Evolutionary conservation across 2,329 filamentous ascomycete species (phyloP).

Genomic region (Fusarium piperis): DNA sequence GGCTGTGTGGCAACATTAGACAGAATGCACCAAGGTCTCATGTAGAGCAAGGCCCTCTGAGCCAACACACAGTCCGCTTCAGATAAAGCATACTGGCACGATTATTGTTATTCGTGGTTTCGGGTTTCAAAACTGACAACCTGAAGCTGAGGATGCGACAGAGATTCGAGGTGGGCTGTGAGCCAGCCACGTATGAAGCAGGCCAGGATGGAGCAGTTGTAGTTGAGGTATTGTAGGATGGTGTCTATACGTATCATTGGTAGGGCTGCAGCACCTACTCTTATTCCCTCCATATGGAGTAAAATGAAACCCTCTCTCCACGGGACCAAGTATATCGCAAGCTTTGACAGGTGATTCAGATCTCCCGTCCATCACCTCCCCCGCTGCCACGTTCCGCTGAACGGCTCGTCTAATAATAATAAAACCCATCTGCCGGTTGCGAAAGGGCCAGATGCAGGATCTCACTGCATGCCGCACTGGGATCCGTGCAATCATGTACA

Average conservation of each 20-base stretch:
- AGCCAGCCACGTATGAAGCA: neutral
- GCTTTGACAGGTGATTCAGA: neutral
- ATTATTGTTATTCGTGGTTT: neutral
- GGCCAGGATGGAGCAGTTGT: neutral
- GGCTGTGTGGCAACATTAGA: neutral
- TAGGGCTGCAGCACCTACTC: neutral
- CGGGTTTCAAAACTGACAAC: neutral
- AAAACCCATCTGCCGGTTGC: neutral
- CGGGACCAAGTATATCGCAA: neutral
- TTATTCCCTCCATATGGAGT: neutral
- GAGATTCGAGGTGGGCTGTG: neutral
- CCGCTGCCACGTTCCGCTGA: neutral
- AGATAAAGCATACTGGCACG: neutral
- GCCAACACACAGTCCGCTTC: neutral
- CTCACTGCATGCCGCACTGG: conserved; percentile 12
- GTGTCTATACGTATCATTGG: neutral
- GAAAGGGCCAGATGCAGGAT: conserved; percentile 2
- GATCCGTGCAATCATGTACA: conserved; percentile 24
- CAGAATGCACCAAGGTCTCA: neutral
- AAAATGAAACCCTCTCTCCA: neutral
- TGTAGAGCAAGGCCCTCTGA: neutral
- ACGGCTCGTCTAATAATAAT: neutral
- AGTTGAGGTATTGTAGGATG: neutral
- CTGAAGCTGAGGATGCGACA: neutral
- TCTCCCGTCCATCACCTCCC: neutral